Evolutionary conservation across 31 red algal species (phyloP).

Genomic region (Porphyra umbilicalis): DNA sequence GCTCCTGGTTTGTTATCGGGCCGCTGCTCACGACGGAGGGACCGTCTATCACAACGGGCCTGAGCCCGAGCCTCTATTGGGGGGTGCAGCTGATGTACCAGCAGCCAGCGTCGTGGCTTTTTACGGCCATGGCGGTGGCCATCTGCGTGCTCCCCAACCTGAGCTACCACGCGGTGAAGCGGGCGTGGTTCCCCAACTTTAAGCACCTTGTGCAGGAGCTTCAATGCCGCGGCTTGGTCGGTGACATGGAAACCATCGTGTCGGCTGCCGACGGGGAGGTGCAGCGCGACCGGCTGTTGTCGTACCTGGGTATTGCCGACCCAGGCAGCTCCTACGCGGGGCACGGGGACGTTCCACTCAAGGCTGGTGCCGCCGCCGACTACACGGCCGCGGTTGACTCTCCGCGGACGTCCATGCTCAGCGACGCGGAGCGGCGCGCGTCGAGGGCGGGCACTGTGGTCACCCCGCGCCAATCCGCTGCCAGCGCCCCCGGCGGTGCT

Average conservation of each 20-base stretch:
- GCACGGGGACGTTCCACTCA: not conserved
- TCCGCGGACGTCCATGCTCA: not conserved
- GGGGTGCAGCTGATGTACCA: conserved; percentile 33
- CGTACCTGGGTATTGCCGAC: not conserved
- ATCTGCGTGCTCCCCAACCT: conserved; percentile 42
- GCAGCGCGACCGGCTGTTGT: not conserved
- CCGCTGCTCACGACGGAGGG: conserved; percentile 35
- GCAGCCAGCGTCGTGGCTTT: conserved; percentile 56
- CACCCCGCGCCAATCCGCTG: not conserved
- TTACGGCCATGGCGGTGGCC: conserved; percentile 26
- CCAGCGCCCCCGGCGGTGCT: too few species aligned
- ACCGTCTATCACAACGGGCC: conserved; percentile 16
- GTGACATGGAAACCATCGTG: not conserved
- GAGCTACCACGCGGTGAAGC: conserved; percentile 41
- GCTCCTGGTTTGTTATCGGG: conserved; percentile 60
- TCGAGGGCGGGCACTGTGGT: too few species aligned
- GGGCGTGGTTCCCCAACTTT: conserved; percentile 36
- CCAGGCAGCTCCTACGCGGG: not conserved
- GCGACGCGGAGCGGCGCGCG: not conserved
- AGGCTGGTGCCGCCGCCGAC: not conserved
- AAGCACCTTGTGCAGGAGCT: conserved; percentile 65
- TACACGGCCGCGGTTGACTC: too few species aligned
- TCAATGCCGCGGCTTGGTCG: conserved; percentile 15
- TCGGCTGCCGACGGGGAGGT: not conserved
- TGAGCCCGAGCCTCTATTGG: conserved; percentile 46